phyloP scores from a whole-genome alignment of 1,284 basidiomycete species.

The Bothia castanella region DNA sequence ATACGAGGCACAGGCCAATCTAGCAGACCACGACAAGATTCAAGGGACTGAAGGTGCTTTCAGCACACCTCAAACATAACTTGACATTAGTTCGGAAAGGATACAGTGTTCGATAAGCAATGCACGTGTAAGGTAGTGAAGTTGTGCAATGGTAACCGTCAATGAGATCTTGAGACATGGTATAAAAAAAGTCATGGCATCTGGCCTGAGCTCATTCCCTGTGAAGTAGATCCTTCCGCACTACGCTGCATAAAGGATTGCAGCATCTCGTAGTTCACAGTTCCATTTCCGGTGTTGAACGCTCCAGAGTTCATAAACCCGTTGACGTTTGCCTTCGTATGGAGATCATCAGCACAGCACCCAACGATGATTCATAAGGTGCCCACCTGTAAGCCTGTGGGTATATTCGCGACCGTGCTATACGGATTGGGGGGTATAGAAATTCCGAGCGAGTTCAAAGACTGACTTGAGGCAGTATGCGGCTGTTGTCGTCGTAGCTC shows the following conservation, averaged over 20 bases:
- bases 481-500: constrained; percentile 28
- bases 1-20: constrained; percentile 75
- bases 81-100: constrained; percentile 2
- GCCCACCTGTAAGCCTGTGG: constrained; percentile 22
- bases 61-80: constrained; percentile 37
- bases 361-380: background rate
- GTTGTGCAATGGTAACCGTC: constrained; percentile 2
- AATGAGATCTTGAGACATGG: background rate
- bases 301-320: constrained; percentile 7
- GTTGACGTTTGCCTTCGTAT: constrained; percentile 15
- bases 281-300: constrained; percentile 24
- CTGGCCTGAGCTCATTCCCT: constrained; percentile 21
- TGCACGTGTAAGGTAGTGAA: constrained; percentile 18
- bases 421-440: constrained; percentile 14
- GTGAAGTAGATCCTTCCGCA: constrained; percentile 34
- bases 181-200: background rate
- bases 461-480: constrained; percentile 12
- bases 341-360: constrained; percentile 7
- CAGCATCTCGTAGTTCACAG: constrained; percentile 52
- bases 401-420: constrained; percentile 7
- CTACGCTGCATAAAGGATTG: constrained; percentile 62
- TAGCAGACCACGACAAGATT: constrained; percentile 78
- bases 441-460: constrained; percentile 13
- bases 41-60: constrained; percentile 62
- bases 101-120: constrained; percentile 10